Evolutionary conservation across 345 rosid genomes (phyloP), one percentile per base, ranked within the genome.

Genomic region (Dimocarpus longan): DNA sequence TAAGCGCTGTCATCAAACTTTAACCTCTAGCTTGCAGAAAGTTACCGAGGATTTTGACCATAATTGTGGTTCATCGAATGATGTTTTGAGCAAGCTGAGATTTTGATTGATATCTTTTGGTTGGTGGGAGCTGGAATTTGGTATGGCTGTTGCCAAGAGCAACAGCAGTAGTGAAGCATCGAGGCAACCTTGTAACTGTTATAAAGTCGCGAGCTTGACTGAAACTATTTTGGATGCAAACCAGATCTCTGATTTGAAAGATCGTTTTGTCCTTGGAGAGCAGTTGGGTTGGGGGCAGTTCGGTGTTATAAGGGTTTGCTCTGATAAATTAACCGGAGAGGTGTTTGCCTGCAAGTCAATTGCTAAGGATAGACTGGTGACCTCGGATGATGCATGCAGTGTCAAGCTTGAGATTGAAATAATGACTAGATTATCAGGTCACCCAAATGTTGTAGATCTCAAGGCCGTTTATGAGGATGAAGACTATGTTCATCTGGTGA

Each of bases 261-360:
- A 91, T 66, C 78, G 83, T 48, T 89, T 85, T 57, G 66, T 72
- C 46, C 88, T 89, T 40, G 90, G 91, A 32, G 86, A 87, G 70
- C 89, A 88, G 66, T 75, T 91, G 83, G 95, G 93, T n/a, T 89
- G 88, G 93, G 93, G 95, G 56, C 91, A 89, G 78, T 91, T 91
- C 75, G 93, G 95, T 78, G 88, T 91, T 50, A 89, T 91, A 67
- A 86, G 91, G 78, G 84, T 74, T 40, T 91, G 95, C 81, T 84
- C 91, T 15, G 90, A 91, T 80, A 89, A 87, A 83, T 59, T 84
- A 8, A 87, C 89, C 6, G 86, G 95, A 77, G 95, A 89, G 84
- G 84, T 83, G 44, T 76, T 88, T 44, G 92, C 95, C 0, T 91
- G 94, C 85, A 89, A 91, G 76, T 89, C 95, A 0, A 89, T 91